These are phyloP conservation scores for Amanita fuliginea DNA, from an alignment of 768 basidiomycete genomes.

Conservation along the genomic window DNA sequence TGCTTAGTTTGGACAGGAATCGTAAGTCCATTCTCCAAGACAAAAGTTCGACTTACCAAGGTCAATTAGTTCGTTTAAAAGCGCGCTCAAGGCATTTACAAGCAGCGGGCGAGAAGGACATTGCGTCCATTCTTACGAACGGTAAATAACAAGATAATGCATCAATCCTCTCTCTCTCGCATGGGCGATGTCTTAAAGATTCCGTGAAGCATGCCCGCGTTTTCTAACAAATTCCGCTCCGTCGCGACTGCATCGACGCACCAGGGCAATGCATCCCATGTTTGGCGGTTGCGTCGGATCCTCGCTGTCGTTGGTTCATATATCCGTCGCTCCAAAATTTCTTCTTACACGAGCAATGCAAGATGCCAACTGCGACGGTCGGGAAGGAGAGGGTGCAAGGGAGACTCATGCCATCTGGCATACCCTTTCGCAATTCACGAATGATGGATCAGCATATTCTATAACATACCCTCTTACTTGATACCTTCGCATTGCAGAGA, in stretches of 20 bases:
- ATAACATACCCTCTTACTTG: neutral
- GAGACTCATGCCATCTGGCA: neutral
- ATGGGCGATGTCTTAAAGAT: neutral
- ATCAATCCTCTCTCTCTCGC: neutral
- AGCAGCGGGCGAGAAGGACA: slow-evolving; percentile 78
- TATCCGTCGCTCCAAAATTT: neutral
- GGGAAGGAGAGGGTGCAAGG: neutral
- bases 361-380: neutral
- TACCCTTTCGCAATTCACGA: neutral
- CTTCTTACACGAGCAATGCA: too few species aligned
- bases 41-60: slow-evolving; percentile 3
- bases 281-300: neutral
- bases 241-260: neutral
- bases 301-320: neutral
- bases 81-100: slow-evolving; percentile 79
- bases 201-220: neutral
- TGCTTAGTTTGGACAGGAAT: slow-evolving; percentile 89
- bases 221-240: neutral
- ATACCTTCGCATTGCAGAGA: neutral
- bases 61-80: slow-evolving; percentile 69
- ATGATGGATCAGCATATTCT: neutral
- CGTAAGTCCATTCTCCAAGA: slow-evolving; percentile 34
- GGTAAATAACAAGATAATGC: slow-evolving; percentile 12
- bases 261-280: neutral
- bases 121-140: slow-evolving; percentile 54